Percentiles rank a stretch among this genome's conserved stretches.
Evolutionary conservation across 495 filamentous ascomycete species (phyloP).

Genomic region (Mycothermus thermophilus): DNA sequence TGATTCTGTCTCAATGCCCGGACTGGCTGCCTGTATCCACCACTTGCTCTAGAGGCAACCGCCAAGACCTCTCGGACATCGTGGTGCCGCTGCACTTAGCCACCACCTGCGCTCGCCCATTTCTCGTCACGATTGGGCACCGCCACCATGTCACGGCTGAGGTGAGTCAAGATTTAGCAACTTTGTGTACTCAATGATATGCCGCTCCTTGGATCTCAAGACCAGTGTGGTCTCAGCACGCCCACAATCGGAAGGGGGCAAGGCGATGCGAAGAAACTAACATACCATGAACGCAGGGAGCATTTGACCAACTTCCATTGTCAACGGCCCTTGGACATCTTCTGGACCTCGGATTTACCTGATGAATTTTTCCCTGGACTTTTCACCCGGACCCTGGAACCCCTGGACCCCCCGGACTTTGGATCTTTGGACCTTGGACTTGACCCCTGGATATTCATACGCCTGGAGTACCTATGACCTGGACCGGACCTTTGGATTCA

Average conservation of each 20-base stretch:
- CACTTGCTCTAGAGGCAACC: no score
- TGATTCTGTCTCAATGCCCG: no score
- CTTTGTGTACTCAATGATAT: slow-evolving; percentile 32
- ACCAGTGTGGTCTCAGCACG: slow-evolving; percentile 10
- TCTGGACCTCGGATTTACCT: background rate
- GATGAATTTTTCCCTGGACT: background rate
- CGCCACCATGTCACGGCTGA: slow-evolving; percentile 32
- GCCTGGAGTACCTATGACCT: slow-evolving; percentile 1
- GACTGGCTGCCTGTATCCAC: no score
- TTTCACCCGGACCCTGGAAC: background rate
- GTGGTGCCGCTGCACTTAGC: no score
- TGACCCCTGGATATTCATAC: no score
- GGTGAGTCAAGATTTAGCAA: slow-evolving; percentile 30
- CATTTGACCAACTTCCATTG: background rate
- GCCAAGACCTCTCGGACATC: no score
- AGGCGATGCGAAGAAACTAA: slow-evolving; percentile 14
- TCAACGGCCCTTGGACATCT: no score
- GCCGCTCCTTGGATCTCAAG: slow-evolving; percentile 18
- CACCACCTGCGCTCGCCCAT: no score
- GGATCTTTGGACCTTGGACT: background rate
- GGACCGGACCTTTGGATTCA: background rate
- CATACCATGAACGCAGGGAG: slow-evolving; percentile 1
- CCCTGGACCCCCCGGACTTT: no score
- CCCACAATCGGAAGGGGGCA: slow-evolving; percentile 2
- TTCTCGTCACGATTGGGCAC: no score